Evolutionary conservation across 768 basidiomycete genomes (phyloP).

Genomic region (Termitomyces sp.): DNA sequence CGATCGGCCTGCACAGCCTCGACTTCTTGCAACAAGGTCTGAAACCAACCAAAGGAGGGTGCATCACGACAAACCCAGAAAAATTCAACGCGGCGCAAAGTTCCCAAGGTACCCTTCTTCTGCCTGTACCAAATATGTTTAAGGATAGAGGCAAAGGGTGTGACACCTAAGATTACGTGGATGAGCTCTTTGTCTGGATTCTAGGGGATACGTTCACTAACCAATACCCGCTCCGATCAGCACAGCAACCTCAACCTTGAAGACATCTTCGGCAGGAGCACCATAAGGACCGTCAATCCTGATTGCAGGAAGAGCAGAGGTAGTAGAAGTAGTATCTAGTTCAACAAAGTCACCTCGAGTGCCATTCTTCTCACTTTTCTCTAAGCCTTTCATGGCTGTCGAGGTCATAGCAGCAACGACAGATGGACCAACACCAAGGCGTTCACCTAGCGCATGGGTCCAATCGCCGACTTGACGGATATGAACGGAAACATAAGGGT

Average conservation of each 20-base stretch:
- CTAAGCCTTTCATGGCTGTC: constrained; percentile 70
- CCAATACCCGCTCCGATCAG: constrained; percentile 93
- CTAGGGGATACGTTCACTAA: constrained; percentile 21
- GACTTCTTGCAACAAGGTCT: constrained; percentile 79
- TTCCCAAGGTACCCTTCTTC: constrained; percentile 67
- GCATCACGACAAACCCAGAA: constrained; percentile 92
- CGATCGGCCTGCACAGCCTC: constrained; percentile 87
- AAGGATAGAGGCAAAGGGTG: constrained; percentile 91
- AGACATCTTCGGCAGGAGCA: constrained; percentile 89
- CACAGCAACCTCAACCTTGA: constrained; percentile 81
- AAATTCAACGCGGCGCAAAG: constrained; percentile 86
- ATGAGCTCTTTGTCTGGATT: neutral
- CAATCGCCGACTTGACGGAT: constrained; percentile 93
- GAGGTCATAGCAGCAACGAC: constrained; percentile 75
- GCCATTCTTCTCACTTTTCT: constrained; percentile 47
- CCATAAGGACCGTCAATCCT: constrained; percentile 91
- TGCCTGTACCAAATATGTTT: constrained; percentile 97
- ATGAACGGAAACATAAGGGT: constrained; percentile 88
- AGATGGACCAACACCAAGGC: constrained; percentile 75
- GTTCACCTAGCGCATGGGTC: constrained; percentile 77
- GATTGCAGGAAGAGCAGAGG: constrained; percentile 57
- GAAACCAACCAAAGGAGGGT: constrained; percentile 99
- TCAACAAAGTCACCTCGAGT: constrained; percentile 80
- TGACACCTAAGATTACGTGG: constrained; percentile 53
- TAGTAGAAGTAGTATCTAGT: constrained; percentile 46